Evolutionary conservation across 352 stramenopile genomes (phyloP).

Genomic region (Globisporangium orthogonon): DNA sequence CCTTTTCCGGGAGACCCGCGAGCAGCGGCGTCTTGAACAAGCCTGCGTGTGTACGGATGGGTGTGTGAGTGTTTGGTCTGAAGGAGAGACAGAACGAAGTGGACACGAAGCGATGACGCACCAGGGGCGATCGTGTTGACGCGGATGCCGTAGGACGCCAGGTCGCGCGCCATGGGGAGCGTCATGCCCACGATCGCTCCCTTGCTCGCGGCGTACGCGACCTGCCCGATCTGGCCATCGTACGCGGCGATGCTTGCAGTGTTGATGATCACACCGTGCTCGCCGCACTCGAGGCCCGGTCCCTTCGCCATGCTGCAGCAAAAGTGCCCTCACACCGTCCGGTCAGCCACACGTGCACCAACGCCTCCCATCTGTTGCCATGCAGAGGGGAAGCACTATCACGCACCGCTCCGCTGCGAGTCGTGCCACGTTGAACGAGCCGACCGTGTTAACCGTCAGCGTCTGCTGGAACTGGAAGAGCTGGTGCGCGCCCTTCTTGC

Average conservation of each 20-base stretch:
- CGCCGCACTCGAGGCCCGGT: conserved; percentile 55
- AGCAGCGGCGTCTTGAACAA: conserved; percentile 97
- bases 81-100: too few relatives aligned
- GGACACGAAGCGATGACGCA: conserved; percentile 21
- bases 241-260: conserved; percentile 97
- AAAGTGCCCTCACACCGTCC: not conserved
- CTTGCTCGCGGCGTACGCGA: conserved; percentile 96
- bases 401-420: conserved; percentile 90
- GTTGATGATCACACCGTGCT: conserved; percentile 97
- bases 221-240: conserved; percentile 96
- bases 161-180: conserved; percentile 93
- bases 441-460: conserved; percentile 95
- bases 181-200: conserved; percentile 96
- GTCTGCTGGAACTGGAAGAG: conserved; percentile 92
- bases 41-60: conserved; percentile 32
- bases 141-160: conserved; percentile 91
- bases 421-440: conserved; percentile 97
- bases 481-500: conserved; percentile 89
- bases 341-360: too few relatives aligned
- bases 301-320: conserved; percentile 82
- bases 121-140: conserved; percentile 96
- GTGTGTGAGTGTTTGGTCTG: too few relatives aligned
- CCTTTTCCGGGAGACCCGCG: conserved; percentile 91
- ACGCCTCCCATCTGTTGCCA: too few relatives aligned
- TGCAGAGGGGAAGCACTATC: too few relatives aligned